These are phyloP conservation scores for Phaeosphaeriaceae sp. DNA, from an alignment of 2,329 filamentous ascomycete genomes.

Conservation along the genomic window DNA sequence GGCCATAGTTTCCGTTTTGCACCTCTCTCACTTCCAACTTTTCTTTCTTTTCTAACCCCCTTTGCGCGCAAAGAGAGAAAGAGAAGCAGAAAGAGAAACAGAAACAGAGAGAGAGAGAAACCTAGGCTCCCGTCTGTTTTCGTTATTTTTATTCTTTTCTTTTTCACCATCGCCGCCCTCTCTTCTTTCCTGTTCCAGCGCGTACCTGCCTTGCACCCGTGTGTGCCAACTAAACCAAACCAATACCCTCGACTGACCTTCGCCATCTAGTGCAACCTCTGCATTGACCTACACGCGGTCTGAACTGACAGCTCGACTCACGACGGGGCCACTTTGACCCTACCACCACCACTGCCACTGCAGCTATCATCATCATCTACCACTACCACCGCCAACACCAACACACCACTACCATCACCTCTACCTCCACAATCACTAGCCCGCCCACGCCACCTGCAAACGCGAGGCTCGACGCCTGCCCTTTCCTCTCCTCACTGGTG, in stretches of 20 bases:
- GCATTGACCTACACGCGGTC: constrained; percentile 50
- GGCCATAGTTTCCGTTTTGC: no score
- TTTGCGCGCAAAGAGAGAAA: no score
- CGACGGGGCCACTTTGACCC: constrained; percentile 10
- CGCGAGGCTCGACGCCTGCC: constrained; percentile 34
- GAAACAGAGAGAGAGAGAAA: no score
- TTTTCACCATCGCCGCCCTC: no score
- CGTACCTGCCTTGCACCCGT: constrained; percentile 14
- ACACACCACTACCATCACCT: constrained; percentile 23
- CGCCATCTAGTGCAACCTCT: constrained; percentile 41
- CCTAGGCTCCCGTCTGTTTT: no score
- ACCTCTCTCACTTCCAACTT: no score
- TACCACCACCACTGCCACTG: constrained; percentile 32
- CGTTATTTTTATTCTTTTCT: no score
- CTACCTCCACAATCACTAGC: constrained; percentile 30
- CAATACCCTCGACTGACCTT: constrained; percentile 31
- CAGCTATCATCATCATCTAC: constrained; percentile 23
- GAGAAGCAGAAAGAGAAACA: no score
- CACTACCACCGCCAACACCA: constrained; percentile 30
- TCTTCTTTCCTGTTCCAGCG: constrained; percentile 12
- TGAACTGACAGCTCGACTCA: constrained; percentile 37
- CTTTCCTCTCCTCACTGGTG: constrained; percentile 36
- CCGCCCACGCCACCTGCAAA: constrained; percentile 30
- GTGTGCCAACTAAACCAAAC: no score
- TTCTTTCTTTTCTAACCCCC: no score